phyloP scores from a whole-genome alignment of 306 rosid species.

The Sechiopsis laciniata region DNA sequence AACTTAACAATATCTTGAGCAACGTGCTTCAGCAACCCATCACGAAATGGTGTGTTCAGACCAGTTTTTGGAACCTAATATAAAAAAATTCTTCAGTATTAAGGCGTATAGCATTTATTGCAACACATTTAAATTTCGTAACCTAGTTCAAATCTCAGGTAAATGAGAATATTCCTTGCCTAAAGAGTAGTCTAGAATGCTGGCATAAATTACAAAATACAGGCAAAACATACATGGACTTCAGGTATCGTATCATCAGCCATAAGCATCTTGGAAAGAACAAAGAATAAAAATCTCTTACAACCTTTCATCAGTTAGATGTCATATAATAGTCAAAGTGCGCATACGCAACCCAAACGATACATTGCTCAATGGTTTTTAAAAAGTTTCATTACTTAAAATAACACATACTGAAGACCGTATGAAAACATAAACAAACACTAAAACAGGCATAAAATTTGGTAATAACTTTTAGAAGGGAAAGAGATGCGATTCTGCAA shows the following conservation, averaged over 20 bases:
- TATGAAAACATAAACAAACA: conserved; percentile 1
- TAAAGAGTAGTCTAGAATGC: neutral
- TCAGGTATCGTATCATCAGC: neutral
- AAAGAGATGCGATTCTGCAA: neutral
- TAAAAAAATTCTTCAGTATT: neutral
- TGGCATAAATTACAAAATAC: neutral
- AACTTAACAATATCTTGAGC: conserved; percentile 78
- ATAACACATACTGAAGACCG: neutral
- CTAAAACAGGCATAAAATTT: neutral
- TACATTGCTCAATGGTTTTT: neutral
- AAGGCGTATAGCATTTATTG: neutral
- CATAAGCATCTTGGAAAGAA: neutral
- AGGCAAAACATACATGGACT: conserved; percentile 7
- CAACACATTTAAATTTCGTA: neutral
- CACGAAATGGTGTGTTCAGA: conserved; percentile 86
- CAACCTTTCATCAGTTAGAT: neutral
- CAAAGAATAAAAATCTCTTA: neutral
- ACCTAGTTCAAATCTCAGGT: conserved; percentile 11
- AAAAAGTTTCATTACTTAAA: too few species aligned
- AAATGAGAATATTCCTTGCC: neutral
- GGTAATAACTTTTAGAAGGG: neutral
- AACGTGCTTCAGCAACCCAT: conserved; percentile 79
- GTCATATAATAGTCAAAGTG: neutral
- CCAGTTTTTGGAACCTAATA: conserved; percentile 74
- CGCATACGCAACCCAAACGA: too few species aligned